Conservation (phyloP, 2,329 filamentous ascomycete genomes). For the Fusarium cicatricum region DNA sequence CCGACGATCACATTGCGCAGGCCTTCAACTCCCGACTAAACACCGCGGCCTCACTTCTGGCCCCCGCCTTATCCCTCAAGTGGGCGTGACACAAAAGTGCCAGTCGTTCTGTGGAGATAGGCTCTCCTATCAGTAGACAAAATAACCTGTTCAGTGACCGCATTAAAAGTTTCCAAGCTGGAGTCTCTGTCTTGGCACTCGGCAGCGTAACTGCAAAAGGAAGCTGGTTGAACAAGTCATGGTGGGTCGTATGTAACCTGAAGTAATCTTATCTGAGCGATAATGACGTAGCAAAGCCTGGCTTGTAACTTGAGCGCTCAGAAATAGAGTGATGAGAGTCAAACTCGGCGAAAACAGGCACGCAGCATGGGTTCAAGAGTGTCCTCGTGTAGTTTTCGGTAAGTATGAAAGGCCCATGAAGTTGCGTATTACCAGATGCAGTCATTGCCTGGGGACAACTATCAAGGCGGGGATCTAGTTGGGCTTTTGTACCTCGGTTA, state of each 20-base stretch:
- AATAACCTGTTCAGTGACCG: background rate
- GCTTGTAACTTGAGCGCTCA: no score
- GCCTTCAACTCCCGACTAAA: background rate
- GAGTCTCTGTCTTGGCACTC: constrained; percentile 23
- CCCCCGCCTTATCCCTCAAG: background rate
- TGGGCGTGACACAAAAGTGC: background rate
- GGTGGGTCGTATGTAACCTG: constrained; percentile 20
- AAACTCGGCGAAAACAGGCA: background rate
- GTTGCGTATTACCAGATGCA: background rate
- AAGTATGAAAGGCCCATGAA: background rate
- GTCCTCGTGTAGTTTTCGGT: no score
- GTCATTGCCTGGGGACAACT: no score
- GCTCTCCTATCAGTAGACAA: background rate
- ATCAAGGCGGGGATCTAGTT: no score
- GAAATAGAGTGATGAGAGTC: background rate
- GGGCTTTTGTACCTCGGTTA: background rate
- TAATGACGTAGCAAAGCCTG: background rate
- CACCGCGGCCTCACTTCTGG: constrained; percentile 21
- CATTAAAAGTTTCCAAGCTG: background rate
- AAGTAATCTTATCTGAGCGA: background rate
- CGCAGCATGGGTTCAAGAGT: no score
- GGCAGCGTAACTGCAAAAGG: constrained; percentile 24
- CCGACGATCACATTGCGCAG: no score
- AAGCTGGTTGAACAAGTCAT: constrained; percentile 12
- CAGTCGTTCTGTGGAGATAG: background rate